Conservation (phyloP, 2,329 filamentous ascomycete genomes). For the Cercospora berteroae region DNA sequence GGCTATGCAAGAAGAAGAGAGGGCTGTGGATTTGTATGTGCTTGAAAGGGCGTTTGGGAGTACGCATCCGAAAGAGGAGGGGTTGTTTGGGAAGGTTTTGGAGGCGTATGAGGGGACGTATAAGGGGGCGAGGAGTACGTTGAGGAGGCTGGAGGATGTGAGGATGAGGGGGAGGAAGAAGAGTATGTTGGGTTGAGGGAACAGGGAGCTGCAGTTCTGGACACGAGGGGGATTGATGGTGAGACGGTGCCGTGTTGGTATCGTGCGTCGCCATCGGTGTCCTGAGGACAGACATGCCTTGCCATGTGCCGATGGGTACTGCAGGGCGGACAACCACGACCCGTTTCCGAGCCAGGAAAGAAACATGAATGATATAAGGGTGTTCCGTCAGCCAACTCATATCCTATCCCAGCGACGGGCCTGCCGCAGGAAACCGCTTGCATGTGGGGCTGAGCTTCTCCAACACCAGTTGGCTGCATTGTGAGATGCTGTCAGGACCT, state of each 20-base stretch:
- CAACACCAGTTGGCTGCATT: background rate
- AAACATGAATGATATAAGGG: background rate
- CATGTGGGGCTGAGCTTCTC: background rate
- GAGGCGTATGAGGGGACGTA: slow-evolving; percentile 70
- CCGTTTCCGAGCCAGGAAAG: background rate
- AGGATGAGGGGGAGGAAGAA: slow-evolving; percentile 91
- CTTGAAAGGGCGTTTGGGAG: slow-evolving; percentile 91
- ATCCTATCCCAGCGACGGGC: background rate
- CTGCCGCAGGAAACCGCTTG: background rate
- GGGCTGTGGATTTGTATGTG: slow-evolving; percentile 94
- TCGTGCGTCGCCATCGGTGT: background rate
- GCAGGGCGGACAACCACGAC: background rate
- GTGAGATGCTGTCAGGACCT: background rate
- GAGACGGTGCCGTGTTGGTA: background rate
- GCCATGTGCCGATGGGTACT: background rate
- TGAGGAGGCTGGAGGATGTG: slow-evolving; percentile 86
- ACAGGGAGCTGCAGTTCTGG: background rate
- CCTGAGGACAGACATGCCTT: background rate
- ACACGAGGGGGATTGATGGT: background rate
- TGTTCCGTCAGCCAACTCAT: background rate
- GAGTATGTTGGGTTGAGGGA: slow-evolving; percentile 81
- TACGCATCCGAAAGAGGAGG: slow-evolving; percentile 87
- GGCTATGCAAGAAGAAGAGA: slow-evolving; percentile 80
- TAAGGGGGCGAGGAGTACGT: slow-evolving; percentile 69
- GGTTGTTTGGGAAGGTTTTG: slow-evolving; percentile 74